phyloP scores from a whole-genome alignment of 192 early-diverging fungal species.

The Backusella parvicylindrica region DNA sequence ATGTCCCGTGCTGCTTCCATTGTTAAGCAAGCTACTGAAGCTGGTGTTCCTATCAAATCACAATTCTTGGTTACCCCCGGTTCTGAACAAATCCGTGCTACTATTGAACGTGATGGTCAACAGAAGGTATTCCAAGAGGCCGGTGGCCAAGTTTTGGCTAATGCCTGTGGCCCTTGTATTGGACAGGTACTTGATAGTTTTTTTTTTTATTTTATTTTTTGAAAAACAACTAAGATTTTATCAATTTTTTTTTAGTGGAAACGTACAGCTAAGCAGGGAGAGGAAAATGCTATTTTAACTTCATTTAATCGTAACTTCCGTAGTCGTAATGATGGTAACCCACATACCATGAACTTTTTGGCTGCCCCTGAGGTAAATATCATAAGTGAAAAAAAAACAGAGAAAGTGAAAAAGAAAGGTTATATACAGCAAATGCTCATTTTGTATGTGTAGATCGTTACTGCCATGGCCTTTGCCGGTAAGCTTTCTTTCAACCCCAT shows the following conservation, averaged over 20 bases:
- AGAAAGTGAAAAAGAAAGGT: neutral
- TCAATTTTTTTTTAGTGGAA: slow-evolving; percentile 78
- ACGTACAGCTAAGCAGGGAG: slow-evolving; percentile 57
- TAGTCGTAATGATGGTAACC: slow-evolving; percentile 90
- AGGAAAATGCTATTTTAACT: slow-evolving; percentile 90
- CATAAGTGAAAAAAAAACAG: neutral
- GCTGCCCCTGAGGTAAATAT: slow-evolving; percentile 83
- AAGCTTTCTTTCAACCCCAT: slow-evolving; percentile 88
- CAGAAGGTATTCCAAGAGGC: slow-evolving; percentile 73
- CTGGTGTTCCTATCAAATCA: slow-evolving; percentile 71
- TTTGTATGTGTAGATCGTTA: slow-evolving; percentile 67
- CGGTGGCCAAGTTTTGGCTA: slow-evolving; percentile 89
- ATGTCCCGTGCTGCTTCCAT: slow-evolving; percentile 89
- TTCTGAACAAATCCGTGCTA: slow-evolving; percentile 97
- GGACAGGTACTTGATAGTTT: slow-evolving; percentile 58
- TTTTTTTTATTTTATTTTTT: neutral
- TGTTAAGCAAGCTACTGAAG: slow-evolving; percentile 80
- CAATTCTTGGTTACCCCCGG: slow-evolving; percentile 95
- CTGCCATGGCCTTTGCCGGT: slow-evolving; percentile 88
- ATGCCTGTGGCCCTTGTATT: slow-evolving; percentile 96
- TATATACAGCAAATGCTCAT: neutral
- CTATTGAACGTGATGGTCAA: slow-evolving; percentile 94
- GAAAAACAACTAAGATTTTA: slow-evolving; percentile 5
- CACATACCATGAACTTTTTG: slow-evolving; percentile 95
- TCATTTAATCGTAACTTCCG: slow-evolving; percentile 99